Evolutionary conservation across 495 filamentous ascomycete genomes (phyloP).

Genomic region (Lepraria neglecta): DNA sequence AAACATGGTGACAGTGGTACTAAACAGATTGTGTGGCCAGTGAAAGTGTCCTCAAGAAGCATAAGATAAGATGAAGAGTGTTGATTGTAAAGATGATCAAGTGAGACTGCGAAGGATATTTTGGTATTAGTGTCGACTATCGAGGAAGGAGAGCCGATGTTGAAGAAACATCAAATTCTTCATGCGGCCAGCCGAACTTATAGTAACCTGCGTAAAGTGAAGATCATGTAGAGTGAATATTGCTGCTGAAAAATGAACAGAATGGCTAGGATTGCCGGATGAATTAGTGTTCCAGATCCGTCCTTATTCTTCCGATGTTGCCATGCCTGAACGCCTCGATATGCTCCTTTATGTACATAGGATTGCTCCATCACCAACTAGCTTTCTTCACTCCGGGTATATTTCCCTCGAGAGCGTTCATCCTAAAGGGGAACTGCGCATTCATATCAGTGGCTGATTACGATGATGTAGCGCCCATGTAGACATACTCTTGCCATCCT

Average conservation of each 20-base stretch:
- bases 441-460: conserved; percentile 28
- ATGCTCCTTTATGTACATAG: conserved; percentile 12
- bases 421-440: conserved; percentile 78
- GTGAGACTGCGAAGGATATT: not conserved
- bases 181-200: conserved; percentile 13
- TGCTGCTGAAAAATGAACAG: not conserved
- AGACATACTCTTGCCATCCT: conserved; percentile 76
- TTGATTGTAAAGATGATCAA: not conserved
- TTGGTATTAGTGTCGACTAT: not conserved
- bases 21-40: not conserved
- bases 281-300: not conserved
- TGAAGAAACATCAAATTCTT: conserved; percentile 5
- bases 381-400: conserved; percentile 93
- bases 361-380: conserved; percentile 60
- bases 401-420: conserved; percentile 80
- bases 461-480: not conserved
- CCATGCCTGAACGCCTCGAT: conserved; percentile 2
- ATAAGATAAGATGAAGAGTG: not conserved
- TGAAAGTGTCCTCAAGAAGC: not conserved
- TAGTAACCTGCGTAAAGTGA: not conserved
- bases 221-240: not conserved
- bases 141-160: conserved; percentile 4
- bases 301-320: not conserved
- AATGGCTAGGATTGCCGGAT: not conserved
- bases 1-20: conserved; percentile 49